phyloP scores from a whole-genome alignment of 352 stramenopile genomes.

The Globisporangium emineosum region DNA sequence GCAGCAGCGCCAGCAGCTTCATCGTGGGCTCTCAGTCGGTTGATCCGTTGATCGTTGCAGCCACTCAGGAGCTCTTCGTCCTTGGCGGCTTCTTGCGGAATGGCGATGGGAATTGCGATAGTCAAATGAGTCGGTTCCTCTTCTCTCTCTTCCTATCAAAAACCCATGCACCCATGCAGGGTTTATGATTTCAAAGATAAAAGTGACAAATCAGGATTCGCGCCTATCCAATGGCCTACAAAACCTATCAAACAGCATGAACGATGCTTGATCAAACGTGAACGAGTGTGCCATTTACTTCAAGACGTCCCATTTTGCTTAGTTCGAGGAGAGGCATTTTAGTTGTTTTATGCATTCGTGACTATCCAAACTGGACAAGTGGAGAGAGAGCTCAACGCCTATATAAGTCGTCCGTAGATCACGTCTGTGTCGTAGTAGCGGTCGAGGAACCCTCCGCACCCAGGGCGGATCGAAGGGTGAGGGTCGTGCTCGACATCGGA shows the following conservation, averaged over 20 bases:
- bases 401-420: constrained; percentile 6
- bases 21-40: neutral
- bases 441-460: constrained; percentile 10
- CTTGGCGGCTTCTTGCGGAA: neutral
- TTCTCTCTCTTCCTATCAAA: neutral
- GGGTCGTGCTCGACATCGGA: neutral
- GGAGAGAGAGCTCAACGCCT: too few relatives aligned
- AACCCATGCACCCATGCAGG: neutral
- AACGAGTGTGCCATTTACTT: too few relatives aligned
- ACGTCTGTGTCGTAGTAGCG: constrained; percentile 11
- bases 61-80: constrained; percentile 6
- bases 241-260: too few relatives aligned
- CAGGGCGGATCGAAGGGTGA: constrained; percentile 2
- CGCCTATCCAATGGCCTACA: neutral
- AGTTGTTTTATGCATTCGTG: too few relatives aligned
- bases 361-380: too few relatives aligned
- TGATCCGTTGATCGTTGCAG: neutral
- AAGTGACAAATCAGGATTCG: neutral
- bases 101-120: neutral
- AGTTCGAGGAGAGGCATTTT: too few relatives aligned
- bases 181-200: neutral
- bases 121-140: neutral
- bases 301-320: too few relatives aligned
- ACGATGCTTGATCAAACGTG: too few relatives aligned
- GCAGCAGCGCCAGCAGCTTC: neutral